Conservation (phyloP, 192 early-diverging fungal species). For the Coemansia sp. region DNA sequence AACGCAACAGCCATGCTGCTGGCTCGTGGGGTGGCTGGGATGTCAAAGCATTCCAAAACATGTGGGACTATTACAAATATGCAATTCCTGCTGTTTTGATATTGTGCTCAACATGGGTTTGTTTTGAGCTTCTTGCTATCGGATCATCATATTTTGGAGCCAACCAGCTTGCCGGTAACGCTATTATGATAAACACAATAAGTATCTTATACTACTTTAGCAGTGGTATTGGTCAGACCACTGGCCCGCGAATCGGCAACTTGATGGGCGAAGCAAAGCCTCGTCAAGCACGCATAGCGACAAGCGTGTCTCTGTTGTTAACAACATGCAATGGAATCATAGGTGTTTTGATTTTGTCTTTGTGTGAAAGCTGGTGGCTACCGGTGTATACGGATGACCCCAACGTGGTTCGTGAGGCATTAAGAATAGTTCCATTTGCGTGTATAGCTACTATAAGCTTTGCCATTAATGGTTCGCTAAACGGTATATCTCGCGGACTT, state of each 20-base stretch:
- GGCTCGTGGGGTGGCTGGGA: conserved; percentile 88
- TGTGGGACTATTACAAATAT: conserved; percentile 61
- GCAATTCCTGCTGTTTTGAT: conserved; percentile 82
- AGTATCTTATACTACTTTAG: no score
- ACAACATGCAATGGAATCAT: conserved; percentile 54
- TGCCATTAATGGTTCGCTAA: conserved; percentile 57
- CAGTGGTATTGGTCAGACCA: no score
- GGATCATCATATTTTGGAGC: conserved; percentile 76
- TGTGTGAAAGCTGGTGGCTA: conserved; percentile 35
- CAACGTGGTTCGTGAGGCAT: conserved; percentile 66
- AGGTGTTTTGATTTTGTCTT: conserved; percentile 9
- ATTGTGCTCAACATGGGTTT: conserved; percentile 78
- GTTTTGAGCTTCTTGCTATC: conserved; percentile 69
- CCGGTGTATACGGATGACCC: conserved; percentile 65
- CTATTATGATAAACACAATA: conserved; percentile 56
- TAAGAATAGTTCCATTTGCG: conserved; percentile 67
- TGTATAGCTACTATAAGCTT: conserved; percentile 63
- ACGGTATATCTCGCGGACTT: conserved; percentile 54
- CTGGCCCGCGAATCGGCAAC: conserved; percentile 20
- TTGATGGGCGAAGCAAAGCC: conserved; percentile 63
- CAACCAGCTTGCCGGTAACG: conserved; percentile 75
- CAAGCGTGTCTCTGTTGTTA: conserved; percentile 54
- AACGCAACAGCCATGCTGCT: conserved; percentile 57
- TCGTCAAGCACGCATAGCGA: conserved; percentile 61
- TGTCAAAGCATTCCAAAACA: conserved; percentile 61